Evolutionary conservation across 352 stramenopile genomes (phyloP).

Genomic region (Phytophthora megakarya): DNA sequence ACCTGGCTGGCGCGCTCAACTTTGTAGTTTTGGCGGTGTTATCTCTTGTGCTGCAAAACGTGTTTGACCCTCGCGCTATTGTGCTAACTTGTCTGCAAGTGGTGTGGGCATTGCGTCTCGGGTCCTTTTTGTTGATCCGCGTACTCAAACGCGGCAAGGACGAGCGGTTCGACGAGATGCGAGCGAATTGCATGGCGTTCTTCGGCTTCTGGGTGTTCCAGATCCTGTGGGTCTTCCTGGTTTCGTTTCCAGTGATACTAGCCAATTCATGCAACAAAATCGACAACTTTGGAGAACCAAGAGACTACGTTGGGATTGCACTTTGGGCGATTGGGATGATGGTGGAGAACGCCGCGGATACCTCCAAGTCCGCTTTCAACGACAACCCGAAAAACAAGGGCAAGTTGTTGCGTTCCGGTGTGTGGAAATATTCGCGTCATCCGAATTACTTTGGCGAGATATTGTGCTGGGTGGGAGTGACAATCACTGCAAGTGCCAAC

Average conservation of each 20-base stretch:
- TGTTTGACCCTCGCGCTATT: conserved; percentile 52
- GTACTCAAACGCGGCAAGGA: conserved; percentile 77
- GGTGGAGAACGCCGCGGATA: conserved; percentile 64
- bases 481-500: conserved; percentile 45
- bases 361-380: conserved; percentile 67
- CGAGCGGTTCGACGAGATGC: conserved; percentile 80
- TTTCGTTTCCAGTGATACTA: conserved; percentile 70
- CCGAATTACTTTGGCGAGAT: conserved; percentile 95
- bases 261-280: conserved; percentile 51
- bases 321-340: conserved; percentile 64
- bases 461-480: conserved; percentile 84
- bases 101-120: conserved; percentile 68
- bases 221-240: conserved; percentile 81
- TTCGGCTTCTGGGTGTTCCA: conserved; percentile 85
- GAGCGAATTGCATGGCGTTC: conserved; percentile 60
- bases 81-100: conserved; percentile 54
- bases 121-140: conserved; percentile 63
- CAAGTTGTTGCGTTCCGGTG: conserved; percentile 58
- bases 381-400: conserved; percentile 48
- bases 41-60: conserved; percentile 47
- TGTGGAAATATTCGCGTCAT: conserved; percentile 91
- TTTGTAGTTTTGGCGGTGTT: conserved; percentile 60
- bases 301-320: conserved; percentile 49
- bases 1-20: conserved; percentile 66
- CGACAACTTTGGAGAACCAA: conserved; percentile 38